These are phyloP conservation scores for Ophiostoma sp. DNA, from an alignment of 2,329 filamentous ascomycete genomes.

Conservation along the genomic window DNA sequence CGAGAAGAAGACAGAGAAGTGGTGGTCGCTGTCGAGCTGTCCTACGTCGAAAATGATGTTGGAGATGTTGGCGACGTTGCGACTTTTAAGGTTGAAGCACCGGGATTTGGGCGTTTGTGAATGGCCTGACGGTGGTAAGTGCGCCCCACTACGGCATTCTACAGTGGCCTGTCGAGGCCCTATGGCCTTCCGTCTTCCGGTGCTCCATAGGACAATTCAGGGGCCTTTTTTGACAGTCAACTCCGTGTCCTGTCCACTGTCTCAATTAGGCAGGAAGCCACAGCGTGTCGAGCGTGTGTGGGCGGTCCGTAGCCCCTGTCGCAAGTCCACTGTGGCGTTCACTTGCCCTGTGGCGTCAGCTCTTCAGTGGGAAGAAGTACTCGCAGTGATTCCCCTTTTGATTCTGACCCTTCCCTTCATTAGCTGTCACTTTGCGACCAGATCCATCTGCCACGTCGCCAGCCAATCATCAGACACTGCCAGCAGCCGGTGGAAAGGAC, in stretches of 20 bases:
- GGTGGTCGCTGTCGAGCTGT: neutral
- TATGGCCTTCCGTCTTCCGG: slow-evolving; percentile 6
- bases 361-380: neutral
- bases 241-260: neutral
- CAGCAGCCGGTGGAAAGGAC: neutral
- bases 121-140: slow-evolving; percentile 15
- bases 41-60: neutral
- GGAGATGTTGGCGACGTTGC: neutral
- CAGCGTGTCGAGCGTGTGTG: neutral
- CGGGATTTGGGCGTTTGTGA: slow-evolving; percentile 7
- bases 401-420: neutral
- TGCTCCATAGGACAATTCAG: neutral
- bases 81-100: slow-evolving; percentile 3
- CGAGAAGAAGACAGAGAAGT: neutral
- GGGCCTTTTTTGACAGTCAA: neutral
- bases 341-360: neutral
- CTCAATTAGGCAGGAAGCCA: slow-evolving; percentile 1
- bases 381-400: neutral
- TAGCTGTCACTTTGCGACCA: neutral
- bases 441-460: neutral
- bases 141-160: slow-evolving; percentile 14
- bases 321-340: neutral
- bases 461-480: neutral
- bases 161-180: slow-evolving; percentile 14
- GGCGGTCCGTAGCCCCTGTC: neutral